Conservation (phyloP, 2,329 filamentous ascomycete species). For the Aureobasidium mangrovei region DNA sequence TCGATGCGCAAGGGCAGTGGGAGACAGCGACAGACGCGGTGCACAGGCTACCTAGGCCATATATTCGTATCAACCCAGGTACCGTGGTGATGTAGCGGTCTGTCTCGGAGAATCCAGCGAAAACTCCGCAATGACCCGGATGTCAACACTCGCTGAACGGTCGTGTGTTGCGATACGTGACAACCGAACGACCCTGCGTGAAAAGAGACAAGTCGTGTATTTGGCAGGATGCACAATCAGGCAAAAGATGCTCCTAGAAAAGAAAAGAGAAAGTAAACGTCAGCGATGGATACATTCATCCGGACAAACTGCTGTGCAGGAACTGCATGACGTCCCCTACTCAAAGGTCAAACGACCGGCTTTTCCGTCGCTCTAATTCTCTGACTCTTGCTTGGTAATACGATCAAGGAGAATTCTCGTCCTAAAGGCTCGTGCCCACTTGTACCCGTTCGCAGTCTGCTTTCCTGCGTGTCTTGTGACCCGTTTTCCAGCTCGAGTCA, state of each 20-base stretch:
- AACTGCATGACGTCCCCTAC: slow-evolving; percentile 9
- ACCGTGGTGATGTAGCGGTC: slow-evolving; percentile 8
- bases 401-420: not conserved
- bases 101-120: not conserved
- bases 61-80: not conserved
- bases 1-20: not conserved
- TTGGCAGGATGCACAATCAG: not conserved
- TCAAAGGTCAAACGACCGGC: slow-evolving; percentile 4
- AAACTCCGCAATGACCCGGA: slow-evolving; percentile 5
- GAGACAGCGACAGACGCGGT: not conserved
- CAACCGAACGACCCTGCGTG: not conserved
- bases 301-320: not conserved
- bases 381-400: slow-evolving; percentile 7
- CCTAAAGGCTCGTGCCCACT: slow-evolving; percentile 1
- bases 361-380: not conserved
- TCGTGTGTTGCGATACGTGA: not conserved
- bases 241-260: not conserved
- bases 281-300: slow-evolving; percentile 3
- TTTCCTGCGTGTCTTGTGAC: slow-evolving; percentile 1
- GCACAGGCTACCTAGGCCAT: not conserved
- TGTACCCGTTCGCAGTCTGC: not conserved
- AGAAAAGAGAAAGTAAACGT: slow-evolving; percentile 9
- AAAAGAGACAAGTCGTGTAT: not conserved
- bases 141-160: not conserved
- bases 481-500: slow-evolving; percentile 4